Base-by-base conservation (phyloP, 305 asterid genomes). In the Vinca major region DNA sequence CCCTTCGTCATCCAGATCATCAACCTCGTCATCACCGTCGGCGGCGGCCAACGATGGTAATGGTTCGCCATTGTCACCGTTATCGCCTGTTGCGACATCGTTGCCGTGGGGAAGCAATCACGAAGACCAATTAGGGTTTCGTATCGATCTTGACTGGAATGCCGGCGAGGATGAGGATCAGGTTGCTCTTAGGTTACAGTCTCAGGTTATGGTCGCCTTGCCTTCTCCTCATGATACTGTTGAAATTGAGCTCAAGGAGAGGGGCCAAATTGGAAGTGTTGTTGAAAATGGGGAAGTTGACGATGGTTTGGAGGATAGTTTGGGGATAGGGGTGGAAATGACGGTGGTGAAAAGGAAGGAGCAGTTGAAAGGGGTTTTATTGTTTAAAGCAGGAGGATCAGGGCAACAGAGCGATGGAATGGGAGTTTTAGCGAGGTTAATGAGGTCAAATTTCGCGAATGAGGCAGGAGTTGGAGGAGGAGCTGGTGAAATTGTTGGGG, bases 191-290 rank as follows among this genome's bases (percentile, higher is more conserved):
- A 85, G 87, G 76, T 79, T 94, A 56, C 99, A 91, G 78, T 94
- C 99, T 21, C 97, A 88, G 90, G 99, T 91, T 6, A 89, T 91
- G 98, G 84, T 94, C 76, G 96, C 99, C 41, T 77, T 94, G 88
- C 99, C 98, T 44, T 83, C 89, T 43, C 96, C 98, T 55, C 95
- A 84, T 61, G 98, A 94, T 49, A 69, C 78, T 2, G 98, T 94
- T 63, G 96, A 89, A 68, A 69, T 93, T 50, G 95, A 82, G 55
- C 79, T 93, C 78, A 80, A 44, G 78, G 92, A 72, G 70, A 83
- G 74, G 45, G 33, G 47, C 7, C 16, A 16, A 13, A 40, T 21
- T 2, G 69, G 10, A 11, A 43, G 4, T 55, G 33, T 36, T 20
- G 47, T 36, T 20, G 47, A 8, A 2, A 20, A 36, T 39, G 65